A percentile compares a stretch with the other conserved stretches of the same genome.
Evolutionary conservation across 176 grass and related monocot species (phyloP).

Genomic region (Rhynchospora breviuscula): DNA sequence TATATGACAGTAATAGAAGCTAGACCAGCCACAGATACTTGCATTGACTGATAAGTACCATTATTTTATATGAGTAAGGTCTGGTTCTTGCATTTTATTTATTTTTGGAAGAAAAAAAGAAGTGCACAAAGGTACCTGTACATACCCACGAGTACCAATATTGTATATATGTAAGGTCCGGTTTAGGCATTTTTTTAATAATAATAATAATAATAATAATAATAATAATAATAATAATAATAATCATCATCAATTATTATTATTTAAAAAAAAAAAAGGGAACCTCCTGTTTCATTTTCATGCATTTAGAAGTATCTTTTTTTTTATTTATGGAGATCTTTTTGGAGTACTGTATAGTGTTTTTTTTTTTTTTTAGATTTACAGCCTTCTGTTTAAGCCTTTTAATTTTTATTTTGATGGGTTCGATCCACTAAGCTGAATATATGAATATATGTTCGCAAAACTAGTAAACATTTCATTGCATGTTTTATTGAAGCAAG

Average conservation of each 20-base stretch:
- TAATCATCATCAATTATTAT: too few relatives aligned
- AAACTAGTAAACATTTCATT: neutral
- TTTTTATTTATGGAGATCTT: too few relatives aligned
- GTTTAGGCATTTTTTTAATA: too few relatives aligned
- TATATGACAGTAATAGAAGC: neutral
- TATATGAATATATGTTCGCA: neutral
- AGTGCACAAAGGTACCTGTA: too few relatives aligned
- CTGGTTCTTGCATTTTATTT: too few relatives aligned
- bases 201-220: too few relatives aligned
- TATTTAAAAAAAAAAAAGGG: too few relatives aligned
- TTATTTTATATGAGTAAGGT: neutral
- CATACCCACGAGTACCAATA: too few relatives aligned
- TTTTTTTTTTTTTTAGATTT: neutral
- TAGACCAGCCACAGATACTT: neutral
- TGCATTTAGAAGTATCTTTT: too few relatives aligned
- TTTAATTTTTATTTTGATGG: neutral
- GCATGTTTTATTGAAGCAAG: neutral
- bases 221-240: too few relatives aligned
- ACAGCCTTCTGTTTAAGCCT: neutral
- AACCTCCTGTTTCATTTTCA: too few relatives aligned
- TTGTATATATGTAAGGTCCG: neutral
- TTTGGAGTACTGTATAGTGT: neutral
- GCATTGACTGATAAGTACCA: neutral
- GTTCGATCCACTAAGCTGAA: neutral
- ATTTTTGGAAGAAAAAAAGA: too few relatives aligned